A percentile compares a stretch with the other conserved stretches of the same genome.
phyloP scores from a whole-genome alignment of 495 filamentous ascomycete genomes.

The Hypoxylon lenormandii region DNA sequence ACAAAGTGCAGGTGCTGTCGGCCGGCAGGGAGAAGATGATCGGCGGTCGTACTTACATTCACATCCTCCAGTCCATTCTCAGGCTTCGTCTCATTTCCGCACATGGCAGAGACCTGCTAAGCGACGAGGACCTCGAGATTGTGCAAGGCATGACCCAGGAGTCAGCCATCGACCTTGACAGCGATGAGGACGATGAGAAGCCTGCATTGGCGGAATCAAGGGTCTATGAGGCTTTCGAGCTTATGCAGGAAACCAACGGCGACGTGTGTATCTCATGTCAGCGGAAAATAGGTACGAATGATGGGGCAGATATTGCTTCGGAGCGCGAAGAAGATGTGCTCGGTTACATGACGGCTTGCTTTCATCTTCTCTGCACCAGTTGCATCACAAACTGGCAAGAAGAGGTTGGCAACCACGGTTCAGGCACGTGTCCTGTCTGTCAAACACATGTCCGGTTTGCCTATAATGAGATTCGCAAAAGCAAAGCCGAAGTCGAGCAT shows the following conservation, averaged over 20 bases:
- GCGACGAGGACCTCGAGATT: conserved; percentile 79
- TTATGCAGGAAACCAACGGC: conserved; percentile 80
- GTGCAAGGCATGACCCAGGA: conserved; percentile 81
- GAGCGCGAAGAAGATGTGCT: conserved; percentile 73
- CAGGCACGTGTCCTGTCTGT: conserved; percentile 72
- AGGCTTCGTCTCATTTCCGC: conserved; percentile 90
- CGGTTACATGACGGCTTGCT: conserved; percentile 83
- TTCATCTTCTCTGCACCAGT: conserved; percentile 79
- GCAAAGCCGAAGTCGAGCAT: conserved; percentile 70
- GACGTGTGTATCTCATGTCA: conserved; percentile 77
- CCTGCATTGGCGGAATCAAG: conserved; percentile 69
- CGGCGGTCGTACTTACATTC: conserved; percentile 84
- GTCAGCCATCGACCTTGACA: conserved; percentile 87
- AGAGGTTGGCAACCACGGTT: conserved; percentile 52
- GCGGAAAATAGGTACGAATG: conserved; percentile 67
- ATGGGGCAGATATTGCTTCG: conserved; percentile 64
- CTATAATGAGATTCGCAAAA: conserved; percentile 75
- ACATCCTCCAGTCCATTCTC: conserved; percentile 89
- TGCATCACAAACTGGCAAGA: conserved; percentile 71
- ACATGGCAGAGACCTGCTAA: conserved; percentile 87
- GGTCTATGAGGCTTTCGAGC: conserved; percentile 81
- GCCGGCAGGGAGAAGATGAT: conserved; percentile 69
- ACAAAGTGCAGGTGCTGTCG: conserved; percentile 65
- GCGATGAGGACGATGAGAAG: conserved; percentile 70
- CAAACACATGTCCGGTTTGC: conserved; percentile 66